A percentile compares a stretch with the other conserved stretches of the same genome.
phyloP scores from a whole-genome alignment of 2,329 filamentous ascomycete species.

The Alternaria angustiovoidea region DNA sequence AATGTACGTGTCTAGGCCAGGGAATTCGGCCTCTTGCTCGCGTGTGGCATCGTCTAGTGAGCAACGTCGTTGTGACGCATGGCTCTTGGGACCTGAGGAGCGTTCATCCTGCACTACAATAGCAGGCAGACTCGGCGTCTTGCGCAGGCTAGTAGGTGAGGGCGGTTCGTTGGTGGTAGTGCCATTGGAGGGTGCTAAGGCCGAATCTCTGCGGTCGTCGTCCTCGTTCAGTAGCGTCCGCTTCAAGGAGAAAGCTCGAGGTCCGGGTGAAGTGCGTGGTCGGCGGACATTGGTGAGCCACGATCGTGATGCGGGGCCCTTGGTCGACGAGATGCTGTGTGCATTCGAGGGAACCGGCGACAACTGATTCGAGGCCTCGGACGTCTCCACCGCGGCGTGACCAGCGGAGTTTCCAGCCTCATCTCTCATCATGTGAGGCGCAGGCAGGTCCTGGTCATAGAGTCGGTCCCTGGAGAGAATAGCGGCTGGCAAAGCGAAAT shows the following conservation, averaged over 20 bases:
- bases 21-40: constrained; percentile 48
- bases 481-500: constrained; percentile 39
- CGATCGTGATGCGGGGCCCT: constrained; percentile 39
- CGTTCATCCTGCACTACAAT: constrained; percentile 56
- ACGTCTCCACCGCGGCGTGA: constrained; percentile 24
- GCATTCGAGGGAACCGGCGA: constrained; percentile 25
- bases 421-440: constrained; percentile 42
- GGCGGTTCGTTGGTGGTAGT: constrained; percentile 43
- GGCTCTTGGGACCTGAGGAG: constrained; percentile 11
- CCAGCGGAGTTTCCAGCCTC: constrained; percentile 38
- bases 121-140: constrained; percentile 54
- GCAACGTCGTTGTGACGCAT: constrained; percentile 8
- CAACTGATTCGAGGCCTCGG: constrained; percentile 16
- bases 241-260: constrained; percentile 43
- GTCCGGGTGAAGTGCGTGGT: constrained; percentile 49
- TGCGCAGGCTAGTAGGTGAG: constrained; percentile 42
- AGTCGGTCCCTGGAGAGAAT: constrained; percentile 34
- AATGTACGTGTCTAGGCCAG: constrained; percentile 63
- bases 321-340: constrained; percentile 20
- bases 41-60: constrained; percentile 21
- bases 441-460: constrained; percentile 39
- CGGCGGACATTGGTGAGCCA: constrained; percentile 50
- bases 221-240: constrained; percentile 40
- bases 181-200: constrained; percentile 48
- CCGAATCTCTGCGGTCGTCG: constrained; percentile 52